A percentile compares a stretch with the other conserved stretches of the same genome.
Conservation (phyloP, 2,329 filamentous ascomycete genomes). For the Graphilbum sp. region DNA sequence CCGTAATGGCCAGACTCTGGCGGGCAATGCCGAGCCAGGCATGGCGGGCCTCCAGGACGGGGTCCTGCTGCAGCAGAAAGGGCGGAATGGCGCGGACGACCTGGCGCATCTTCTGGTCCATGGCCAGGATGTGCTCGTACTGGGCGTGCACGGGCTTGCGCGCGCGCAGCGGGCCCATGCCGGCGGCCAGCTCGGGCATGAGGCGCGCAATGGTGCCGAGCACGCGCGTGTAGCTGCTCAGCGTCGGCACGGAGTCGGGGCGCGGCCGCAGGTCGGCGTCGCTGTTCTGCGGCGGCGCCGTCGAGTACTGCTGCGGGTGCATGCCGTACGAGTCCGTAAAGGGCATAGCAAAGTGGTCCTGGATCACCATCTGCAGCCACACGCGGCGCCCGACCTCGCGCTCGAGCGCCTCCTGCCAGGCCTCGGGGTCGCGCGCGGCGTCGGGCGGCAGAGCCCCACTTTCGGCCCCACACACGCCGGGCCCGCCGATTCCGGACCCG, state of each 20-base stretch:
- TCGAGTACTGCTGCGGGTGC: slow-evolving; percentile 17
- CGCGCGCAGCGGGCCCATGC: slow-evolving; percentile 15
- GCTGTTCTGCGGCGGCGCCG: slow-evolving; percentile 15
- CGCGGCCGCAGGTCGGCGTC: slow-evolving; percentile 12
- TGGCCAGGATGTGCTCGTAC: slow-evolving; percentile 17
- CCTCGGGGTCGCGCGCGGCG: background rate
- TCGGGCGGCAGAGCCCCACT: too few relatives aligned
- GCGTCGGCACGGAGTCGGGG: slow-evolving; percentile 7
- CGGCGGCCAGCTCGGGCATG: slow-evolving; percentile 16
- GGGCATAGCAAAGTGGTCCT: slow-evolving; percentile 19
- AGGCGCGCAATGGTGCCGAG: slow-evolving; percentile 15
- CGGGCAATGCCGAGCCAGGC: slow-evolving; percentile 19
- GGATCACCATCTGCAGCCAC: slow-evolving; percentile 21
- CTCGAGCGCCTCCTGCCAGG: slow-evolving; percentile 8
- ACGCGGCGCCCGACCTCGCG: slow-evolving; percentile 18
- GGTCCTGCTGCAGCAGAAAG: slow-evolving; percentile 14
- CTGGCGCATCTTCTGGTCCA: slow-evolving; percentile 17
- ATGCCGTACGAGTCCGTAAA: slow-evolving; percentile 22
- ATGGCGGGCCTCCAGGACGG: slow-evolving; percentile 11
- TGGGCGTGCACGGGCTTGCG: slow-evolving; percentile 14
- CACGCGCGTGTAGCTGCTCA: slow-evolving; percentile 13
- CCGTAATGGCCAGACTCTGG: slow-evolving; percentile 20
- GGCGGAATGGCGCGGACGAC: slow-evolving; percentile 16
- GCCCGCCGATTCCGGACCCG: too few relatives aligned
- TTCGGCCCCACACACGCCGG: too few relatives aligned